These are phyloP conservation scores for Linum trigynum DNA, from an alignment of 345 rosid genomes.

Conservation along the genomic window DNA sequence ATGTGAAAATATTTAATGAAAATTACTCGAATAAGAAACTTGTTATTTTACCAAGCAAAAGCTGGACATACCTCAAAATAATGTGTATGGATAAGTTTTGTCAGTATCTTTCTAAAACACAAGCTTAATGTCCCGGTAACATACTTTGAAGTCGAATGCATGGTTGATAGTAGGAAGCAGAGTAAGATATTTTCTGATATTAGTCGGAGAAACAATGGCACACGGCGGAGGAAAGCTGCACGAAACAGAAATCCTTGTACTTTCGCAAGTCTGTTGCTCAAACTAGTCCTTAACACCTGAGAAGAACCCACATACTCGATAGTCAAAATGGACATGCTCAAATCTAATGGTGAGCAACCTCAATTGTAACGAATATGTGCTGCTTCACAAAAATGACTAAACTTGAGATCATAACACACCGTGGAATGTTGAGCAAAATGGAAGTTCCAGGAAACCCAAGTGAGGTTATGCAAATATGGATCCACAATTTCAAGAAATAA, in stretches of 20 bases:
- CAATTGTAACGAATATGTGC: background rate
- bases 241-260: slow-evolving; percentile 96
- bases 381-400: background rate
- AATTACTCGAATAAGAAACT: background rate
- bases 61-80: slow-evolving; percentile 65
- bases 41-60: background rate
- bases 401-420: background rate
- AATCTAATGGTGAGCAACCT: background rate
- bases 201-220: slow-evolving; percentile 71
- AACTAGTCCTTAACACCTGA: slow-evolving; percentile 79
- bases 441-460: background rate
- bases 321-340: background rate
- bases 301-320: slow-evolving; percentile 11
- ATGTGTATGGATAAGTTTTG: slow-evolving; percentile 73
- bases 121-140: slow-evolving; percentile 81
- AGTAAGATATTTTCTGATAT: slow-evolving; percentile 84
- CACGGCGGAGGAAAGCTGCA: slow-evolving; percentile 87
- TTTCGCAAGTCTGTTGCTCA: slow-evolving; percentile 95
- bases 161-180: slow-evolving; percentile 77
- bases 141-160: slow-evolving; percentile 81
- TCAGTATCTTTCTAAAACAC: slow-evolving; percentile 83
- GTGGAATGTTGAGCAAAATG: background rate
- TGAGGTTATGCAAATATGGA: background rate
- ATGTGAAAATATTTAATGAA: slow-evolving; percentile 1
- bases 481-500: background rate